Percentiles rank a stretch among this genome's conserved stretches.
Conservation (phyloP, 108 stramenopile genomes). For the Skeletonema menzelii region DNA sequence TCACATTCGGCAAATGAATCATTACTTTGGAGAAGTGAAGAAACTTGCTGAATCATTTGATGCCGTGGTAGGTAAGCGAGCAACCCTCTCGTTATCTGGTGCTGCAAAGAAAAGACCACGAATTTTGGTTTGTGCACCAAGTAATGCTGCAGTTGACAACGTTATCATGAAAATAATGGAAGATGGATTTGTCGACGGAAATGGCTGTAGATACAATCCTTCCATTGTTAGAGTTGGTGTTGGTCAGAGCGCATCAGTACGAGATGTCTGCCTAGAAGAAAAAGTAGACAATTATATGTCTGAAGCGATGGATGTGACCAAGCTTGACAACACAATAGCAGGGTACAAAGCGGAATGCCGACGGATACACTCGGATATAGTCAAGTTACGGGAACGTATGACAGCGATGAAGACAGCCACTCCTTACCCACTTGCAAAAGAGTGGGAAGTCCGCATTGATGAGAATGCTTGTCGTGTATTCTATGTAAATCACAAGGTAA, state of each 20-base stretch:
- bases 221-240: conserved; percentile 89
- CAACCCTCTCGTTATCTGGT: conserved; percentile 24
- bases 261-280: conserved; percentile 72
- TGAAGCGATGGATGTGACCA: conserved; percentile 55
- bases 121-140: conserved; percentile 94
- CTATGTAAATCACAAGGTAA: conserved; percentile 85
- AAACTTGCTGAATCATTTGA: conserved; percentile 67
- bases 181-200: conserved; percentile 93
- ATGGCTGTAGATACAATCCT: conserved; percentile 89
- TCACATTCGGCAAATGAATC: conserved; percentile 90
- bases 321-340: conserved; percentile 64
- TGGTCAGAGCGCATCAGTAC: conserved; percentile 66
- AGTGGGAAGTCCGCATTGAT: conserved; percentile 94
- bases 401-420: conserved; percentile 69
- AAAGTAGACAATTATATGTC: conserved; percentile 71
- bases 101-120: conserved; percentile 75
- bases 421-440: conserved; percentile 70
- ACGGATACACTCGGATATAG: conserved; percentile 61
- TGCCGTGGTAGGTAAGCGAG: conserved; percentile 49
- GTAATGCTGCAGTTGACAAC: conserved; percentile 98
- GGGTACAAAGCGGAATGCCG: conserved; percentile 71
- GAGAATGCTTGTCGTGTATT: conserved; percentile 67
- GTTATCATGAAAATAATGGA: conserved; percentile 92
- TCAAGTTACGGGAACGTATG: conserved; percentile 58
- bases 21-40: conserved; percentile 79